These are phyloP conservation scores for Schizochytrium sp. DNA, from an alignment of 108 stramenopile genomes.

Conservation along the genomic window DNA sequence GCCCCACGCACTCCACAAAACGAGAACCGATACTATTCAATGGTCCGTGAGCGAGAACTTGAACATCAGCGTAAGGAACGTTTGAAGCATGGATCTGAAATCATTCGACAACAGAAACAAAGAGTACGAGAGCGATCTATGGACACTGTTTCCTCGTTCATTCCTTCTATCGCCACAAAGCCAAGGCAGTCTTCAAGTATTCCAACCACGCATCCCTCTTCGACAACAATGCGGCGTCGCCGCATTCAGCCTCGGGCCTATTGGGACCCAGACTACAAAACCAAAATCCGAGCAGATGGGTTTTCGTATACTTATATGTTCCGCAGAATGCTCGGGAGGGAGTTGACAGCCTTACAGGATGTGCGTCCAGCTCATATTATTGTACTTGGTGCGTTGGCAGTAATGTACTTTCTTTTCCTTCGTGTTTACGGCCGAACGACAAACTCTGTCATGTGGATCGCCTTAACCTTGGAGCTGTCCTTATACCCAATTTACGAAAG, in stretches of 20 bases:
- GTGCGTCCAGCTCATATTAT: neutral
- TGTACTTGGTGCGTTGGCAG: neutral
- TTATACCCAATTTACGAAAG: conserved; percentile 4
- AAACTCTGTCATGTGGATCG: conserved; percentile 7
- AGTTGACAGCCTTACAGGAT: neutral
- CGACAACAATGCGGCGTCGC: neutral
- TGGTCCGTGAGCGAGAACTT: neutral
- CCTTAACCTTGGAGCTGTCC: neutral
- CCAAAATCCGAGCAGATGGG: neutral
- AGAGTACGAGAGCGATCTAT: neutral
- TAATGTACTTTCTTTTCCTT: neutral
- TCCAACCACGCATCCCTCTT: neutral
- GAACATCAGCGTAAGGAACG: neutral
- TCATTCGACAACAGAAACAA: neutral
- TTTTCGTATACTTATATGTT: neutral
- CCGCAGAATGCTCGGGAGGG: neutral
- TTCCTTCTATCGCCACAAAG: neutral
- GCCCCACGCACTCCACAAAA: neutral
- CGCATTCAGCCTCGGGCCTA: conserved; percentile 8
- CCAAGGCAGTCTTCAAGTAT: neutral
- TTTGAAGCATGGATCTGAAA: neutral
- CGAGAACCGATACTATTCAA: neutral
- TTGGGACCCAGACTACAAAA: conserved; percentile 28
- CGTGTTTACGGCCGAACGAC: neutral
- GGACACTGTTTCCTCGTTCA: neutral